Base-by-base conservation (phyloP, 768 basidiomycete genomes). In the Arthromyces matolae region DNA sequence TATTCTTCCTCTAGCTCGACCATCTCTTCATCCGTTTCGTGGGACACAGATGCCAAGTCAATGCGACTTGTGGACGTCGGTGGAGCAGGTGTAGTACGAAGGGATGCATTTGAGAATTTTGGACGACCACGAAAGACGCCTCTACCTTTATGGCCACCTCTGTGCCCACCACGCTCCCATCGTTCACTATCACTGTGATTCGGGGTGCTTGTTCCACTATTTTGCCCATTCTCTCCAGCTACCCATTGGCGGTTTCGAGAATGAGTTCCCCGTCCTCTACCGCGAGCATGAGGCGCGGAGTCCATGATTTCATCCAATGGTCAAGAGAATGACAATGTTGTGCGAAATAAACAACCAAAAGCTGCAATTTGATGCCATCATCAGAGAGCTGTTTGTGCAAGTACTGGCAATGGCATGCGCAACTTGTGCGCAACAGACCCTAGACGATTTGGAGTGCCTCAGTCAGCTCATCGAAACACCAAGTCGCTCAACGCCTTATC, bases 161-260 rank as follows among this genome's bases (percentile, higher is more conserved):
- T 71, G 60, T 72, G 69, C 5, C 78, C 78, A 4, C 82, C 83
- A 37, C 83, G 73, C 42, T 86, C 84, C 80, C 84, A 79, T 36
- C 78, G 70, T 44, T 81, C 81, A 20, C 60, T 57, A 53, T 84
- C 81, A 14, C 59, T 59, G 51, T 69, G 61, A 39, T 66, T 64
- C 6, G 71, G 65, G 3, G 68, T 69, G 36, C 58, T 68, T 44
- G 60, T 53, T 20, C 66, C 58, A 41, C 60, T 67, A 50, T 69
- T 63, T 25, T 68, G 66, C 45, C 61, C 60, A 39, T 62, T 64
- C 37, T 73, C 74, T 1, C 67, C 66, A 6, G 81, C 73, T 8
- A 77, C 69, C 84, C 84, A 85, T 49, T 81, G 79, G 52, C 74
- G 83, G 68, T 86, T 85, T 44, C 75, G 69, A 3, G 72, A 73